Evolutionary conservation across 2,329 filamentous ascomycete species (phyloP).

Genomic region (Botrytis porri): DNA sequence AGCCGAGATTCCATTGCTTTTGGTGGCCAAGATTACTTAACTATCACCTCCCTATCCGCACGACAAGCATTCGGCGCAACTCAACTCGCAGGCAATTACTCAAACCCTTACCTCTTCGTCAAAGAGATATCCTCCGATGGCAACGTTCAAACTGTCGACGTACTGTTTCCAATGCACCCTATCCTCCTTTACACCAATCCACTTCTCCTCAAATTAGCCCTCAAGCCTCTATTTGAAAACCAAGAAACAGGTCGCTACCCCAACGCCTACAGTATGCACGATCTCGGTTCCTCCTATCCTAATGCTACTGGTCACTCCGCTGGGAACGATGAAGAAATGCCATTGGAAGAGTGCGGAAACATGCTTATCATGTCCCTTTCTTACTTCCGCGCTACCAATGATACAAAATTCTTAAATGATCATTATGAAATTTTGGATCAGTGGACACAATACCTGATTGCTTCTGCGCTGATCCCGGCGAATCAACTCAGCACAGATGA

Average conservation of each 20-base stretch:
- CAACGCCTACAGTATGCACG: conserved; percentile 70
- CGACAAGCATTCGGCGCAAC: conserved; percentile 47
- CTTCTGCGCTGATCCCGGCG: conserved; percentile 69
- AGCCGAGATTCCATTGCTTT: conserved; percentile 63
- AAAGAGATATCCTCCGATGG: conserved; percentile 88
- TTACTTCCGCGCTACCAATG: conserved; percentile 54
- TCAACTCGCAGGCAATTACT: conserved; percentile 46
- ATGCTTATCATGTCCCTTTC: conserved; percentile 81
- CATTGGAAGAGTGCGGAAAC: conserved; percentile 74
- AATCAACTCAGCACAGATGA: conserved; percentile 81
- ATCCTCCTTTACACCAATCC: conserved; percentile 81
- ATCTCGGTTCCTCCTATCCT: conserved; percentile 67
- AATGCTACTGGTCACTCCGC: conserved; percentile 69
- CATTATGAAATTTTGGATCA: conserved; percentile 73
- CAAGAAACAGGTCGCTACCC: conserved; percentile 66
- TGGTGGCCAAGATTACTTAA: conserved; percentile 54
- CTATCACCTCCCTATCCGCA: conserved; percentile 48
- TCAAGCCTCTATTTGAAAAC: conserved; percentile 65
- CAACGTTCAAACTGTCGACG: conserved; percentile 83
- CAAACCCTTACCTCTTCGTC: conserved; percentile 50
- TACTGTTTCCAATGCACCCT: conserved; percentile 81
- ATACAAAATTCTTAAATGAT: conserved; percentile 55
- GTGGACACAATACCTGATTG: conserved; percentile 74
- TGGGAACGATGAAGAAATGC: conserved; percentile 71
- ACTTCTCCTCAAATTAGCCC: conserved; percentile 52